Conservation (phyloP, 768 basidiomycete genomes). For the Podaxis pistillaris region DNA sequence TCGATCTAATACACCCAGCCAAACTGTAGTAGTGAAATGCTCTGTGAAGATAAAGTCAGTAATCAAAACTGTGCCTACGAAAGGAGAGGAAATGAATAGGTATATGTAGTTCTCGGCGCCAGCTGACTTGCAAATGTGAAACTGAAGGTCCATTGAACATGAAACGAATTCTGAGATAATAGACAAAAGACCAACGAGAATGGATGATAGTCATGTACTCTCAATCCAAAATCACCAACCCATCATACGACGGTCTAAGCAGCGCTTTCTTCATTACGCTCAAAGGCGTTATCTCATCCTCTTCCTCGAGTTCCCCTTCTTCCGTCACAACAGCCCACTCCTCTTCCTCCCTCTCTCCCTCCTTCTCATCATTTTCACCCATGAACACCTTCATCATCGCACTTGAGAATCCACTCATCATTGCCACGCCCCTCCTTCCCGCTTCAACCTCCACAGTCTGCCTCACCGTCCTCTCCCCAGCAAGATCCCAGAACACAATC, state of each 20-base stretch:
- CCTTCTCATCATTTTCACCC: constrained; percentile 45
- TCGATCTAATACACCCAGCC: too few species aligned
- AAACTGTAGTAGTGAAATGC: too few species aligned
- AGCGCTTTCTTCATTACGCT: constrained; percentile 45
- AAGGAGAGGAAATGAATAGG: too few species aligned
- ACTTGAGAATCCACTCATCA: constrained; percentile 72
- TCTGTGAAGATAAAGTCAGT: too few species aligned
- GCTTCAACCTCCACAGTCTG: constrained; percentile 44
- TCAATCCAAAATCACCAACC: constrained; percentile 58
- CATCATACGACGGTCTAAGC: constrained; percentile 47
- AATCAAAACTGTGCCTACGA: too few species aligned
- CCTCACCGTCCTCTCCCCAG: constrained; percentile 26
- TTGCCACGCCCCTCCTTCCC: constrained; percentile 58
- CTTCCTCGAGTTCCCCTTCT: constrained; percentile 26
- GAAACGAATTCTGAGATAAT: background rate
- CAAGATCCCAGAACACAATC: constrained; percentile 72
- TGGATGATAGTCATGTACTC: background rate
- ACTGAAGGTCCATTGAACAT: background rate
- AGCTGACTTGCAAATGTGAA: too few species aligned
- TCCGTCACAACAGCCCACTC: constrained; percentile 36
- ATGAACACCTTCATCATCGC: constrained; percentile 73
- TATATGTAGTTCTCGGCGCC: too few species aligned
- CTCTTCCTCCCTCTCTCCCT: constrained; percentile 27
- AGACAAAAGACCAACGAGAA: background rate
- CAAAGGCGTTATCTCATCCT: constrained; percentile 35